phyloP scores from a whole-genome alignment of 1,284 basidiomycete genomes.

The Omphalotus olearius region DNA sequence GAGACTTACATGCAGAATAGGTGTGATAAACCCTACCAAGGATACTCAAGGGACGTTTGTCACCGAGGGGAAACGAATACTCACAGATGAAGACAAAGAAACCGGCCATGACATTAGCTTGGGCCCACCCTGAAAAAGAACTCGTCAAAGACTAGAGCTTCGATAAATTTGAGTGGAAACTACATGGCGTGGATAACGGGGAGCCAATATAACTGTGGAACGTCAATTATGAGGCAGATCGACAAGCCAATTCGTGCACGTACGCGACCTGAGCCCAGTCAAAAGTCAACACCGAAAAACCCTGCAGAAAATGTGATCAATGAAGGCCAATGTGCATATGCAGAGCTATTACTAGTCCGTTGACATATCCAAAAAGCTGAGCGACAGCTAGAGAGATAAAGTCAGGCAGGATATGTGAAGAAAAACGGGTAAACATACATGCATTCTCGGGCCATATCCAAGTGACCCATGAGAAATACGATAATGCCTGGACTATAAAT shows the following conservation, averaged over 20 bases:
- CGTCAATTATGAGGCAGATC: too few relatives aligned
- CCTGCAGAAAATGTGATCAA: constrained; percentile 23
- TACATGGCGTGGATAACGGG: constrained; percentile 51
- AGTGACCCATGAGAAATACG: constrained; percentile 59
- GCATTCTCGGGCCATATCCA: constrained; percentile 39
- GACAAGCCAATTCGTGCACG: constrained; percentile 18
- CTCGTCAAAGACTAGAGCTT: constrained; percentile 1
- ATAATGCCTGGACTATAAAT: constrained; percentile 50
- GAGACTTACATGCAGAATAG: constrained; percentile 49
- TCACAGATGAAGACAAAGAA: constrained; percentile 69
- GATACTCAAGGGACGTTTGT: neutral
- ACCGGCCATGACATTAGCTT: constrained; percentile 73
- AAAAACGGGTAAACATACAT: constrained; percentile 26
- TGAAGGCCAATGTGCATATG: neutral
- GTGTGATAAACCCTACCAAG: constrained; percentile 56
- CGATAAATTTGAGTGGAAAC: neutral
- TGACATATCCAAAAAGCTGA: constrained; percentile 41
- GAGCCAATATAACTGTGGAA: constrained; percentile 39
- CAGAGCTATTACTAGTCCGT: constrained; percentile 48
- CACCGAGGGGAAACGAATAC: constrained; percentile 13
- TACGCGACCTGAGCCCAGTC: constrained; percentile 60
- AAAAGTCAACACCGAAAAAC: constrained; percentile 40
- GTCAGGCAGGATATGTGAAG: neutral
- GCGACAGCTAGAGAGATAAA: constrained; percentile 27
- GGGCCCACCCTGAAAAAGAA: constrained; percentile 46